Evolutionary conservation across 2,329 filamentous ascomycete species (phyloP).

Genomic region (Neonectria magnoliae): DNA sequence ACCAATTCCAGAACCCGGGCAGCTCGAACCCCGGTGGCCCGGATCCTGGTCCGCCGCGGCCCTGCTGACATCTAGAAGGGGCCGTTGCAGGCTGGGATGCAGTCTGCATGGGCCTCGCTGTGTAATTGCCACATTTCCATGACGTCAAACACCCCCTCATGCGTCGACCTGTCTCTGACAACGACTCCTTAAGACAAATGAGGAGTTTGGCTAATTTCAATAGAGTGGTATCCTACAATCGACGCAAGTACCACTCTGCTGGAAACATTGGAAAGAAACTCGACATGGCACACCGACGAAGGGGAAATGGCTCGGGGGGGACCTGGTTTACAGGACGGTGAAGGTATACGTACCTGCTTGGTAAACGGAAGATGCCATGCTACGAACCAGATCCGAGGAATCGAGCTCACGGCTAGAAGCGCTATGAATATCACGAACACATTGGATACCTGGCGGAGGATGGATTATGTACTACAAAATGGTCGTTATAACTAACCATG

Average conservation of each 20-base stretch:
- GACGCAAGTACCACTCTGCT: background rate
- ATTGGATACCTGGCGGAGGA: background rate
- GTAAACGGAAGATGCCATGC: background rate
- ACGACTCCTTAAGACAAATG: background rate
- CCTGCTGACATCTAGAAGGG: conserved; percentile 35
- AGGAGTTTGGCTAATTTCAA: background rate
- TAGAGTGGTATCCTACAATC: background rate
- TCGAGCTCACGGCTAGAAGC: background rate
- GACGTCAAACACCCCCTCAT: background rate
- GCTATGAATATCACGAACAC: background rate
- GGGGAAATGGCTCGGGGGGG: background rate
- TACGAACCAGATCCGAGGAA: background rate
- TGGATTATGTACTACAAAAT: background rate
- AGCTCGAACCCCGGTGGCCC: conserved; percentile 26
- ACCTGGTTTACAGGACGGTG: background rate
- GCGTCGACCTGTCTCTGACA: background rate
- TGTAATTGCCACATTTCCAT: background rate
- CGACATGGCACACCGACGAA: background rate
- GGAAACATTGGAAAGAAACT: background rate
- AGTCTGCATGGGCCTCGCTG: conserved; percentile 11
- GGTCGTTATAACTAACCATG: background rate
- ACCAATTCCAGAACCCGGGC: conserved; percentile 34
- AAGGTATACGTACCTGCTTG: background rate
- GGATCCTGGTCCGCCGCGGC: conserved; percentile 32
- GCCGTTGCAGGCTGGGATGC: conserved; percentile 17